These are phyloP conservation scores for Starmerella floricola DNA, from an alignment of 805 yeast species.

Conservation along the genomic window DNA sequence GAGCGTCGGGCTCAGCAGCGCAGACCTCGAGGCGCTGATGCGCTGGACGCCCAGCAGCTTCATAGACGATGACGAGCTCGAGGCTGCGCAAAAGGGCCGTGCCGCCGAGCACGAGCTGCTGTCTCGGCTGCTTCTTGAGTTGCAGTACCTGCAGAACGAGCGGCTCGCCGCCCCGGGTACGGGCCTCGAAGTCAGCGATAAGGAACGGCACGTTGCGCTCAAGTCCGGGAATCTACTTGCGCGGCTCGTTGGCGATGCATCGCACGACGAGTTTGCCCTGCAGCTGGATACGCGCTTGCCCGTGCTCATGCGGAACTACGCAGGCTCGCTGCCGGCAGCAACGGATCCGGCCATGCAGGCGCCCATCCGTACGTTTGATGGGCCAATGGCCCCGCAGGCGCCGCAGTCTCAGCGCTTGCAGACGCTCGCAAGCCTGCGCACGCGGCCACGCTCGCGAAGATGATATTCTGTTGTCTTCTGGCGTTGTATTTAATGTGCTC, in stretches of 20 bases:
- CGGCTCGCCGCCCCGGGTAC: slow-evolving; percentile 30
- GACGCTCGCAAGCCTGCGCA: slow-evolving; percentile 6
- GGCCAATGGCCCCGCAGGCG: not conserved
- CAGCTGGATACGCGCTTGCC: slow-evolving; percentile 39
- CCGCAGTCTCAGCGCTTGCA: slow-evolving; percentile 10
- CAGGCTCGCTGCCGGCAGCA: slow-evolving; percentile 57
- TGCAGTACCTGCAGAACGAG: slow-evolving; percentile 40
- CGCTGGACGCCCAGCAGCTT: slow-evolving; percentile 41
- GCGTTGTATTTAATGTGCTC: too few relatives aligned
- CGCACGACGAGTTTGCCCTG: slow-evolving; percentile 15
- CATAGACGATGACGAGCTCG: slow-evolving; percentile 43
- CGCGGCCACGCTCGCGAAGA: slow-evolving; percentile 1
- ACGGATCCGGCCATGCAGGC: slow-evolving; percentile 12
- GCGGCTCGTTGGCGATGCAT: slow-evolving; percentile 32
- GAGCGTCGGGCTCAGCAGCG: not conserved
- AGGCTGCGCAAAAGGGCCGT: slow-evolving; percentile 34
- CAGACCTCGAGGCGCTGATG: slow-evolving; percentile 29
- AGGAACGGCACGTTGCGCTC: slow-evolving; percentile 28
- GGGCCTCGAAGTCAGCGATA: slow-evolving; percentile 23
- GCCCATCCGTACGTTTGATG: slow-evolving; percentile 1
- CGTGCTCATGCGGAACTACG: slow-evolving; percentile 56
- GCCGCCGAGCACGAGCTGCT: slow-evolving; percentile 30
- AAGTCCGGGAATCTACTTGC: slow-evolving; percentile 32
- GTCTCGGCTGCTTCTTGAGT: slow-evolving; percentile 35
- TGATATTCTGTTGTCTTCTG: too few relatives aligned